These are phyloP conservation scores for Auriscalpium microsporum DNA, from an alignment of 768 basidiomycete genomes.

Conservation along the genomic window DNA sequence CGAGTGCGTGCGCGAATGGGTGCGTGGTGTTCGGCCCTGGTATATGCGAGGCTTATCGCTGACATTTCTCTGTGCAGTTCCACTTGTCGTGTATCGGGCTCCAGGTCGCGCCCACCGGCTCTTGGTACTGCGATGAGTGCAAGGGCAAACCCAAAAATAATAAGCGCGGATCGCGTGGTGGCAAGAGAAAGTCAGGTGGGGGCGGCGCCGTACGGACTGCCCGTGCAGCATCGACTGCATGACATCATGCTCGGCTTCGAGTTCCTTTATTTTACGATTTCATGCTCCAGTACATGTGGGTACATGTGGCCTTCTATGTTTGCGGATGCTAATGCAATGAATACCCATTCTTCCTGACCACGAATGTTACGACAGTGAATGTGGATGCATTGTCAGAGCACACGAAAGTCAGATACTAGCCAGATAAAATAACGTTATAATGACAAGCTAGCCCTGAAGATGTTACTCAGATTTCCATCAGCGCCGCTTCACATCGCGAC, in stretches of 20 bases:
- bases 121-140: constrained; percentile 72
- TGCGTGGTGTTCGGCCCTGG: constrained; percentile 34
- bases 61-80: constrained; percentile 42
- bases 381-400: background rate
- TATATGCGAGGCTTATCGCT: constrained; percentile 1
- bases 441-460: background rate
- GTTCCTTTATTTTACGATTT: too few species aligned
- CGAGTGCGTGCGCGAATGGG: constrained; percentile 84
- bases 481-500: constrained; percentile 14
- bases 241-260: background rate
- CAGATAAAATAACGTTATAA: background rate
- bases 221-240: constrained; percentile 11
- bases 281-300: too few species aligned
- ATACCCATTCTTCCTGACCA: too few species aligned
- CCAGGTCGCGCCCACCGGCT: constrained; percentile 53
- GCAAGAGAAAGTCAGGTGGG: constrained; percentile 34
- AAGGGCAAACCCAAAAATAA: constrained; percentile 40
- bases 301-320: too few species aligned
- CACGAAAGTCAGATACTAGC: background rate
- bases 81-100: constrained; percentile 72
- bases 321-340: too few species aligned
- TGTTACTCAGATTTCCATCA: background rate
- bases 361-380: too few species aligned
- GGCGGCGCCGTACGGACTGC: constrained; percentile 9
- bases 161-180: constrained; percentile 39